A percentile compares a stretch with the other conserved stretches of the same genome.
These are phyloP conservation scores for Digitaria exilis DNA, from an alignment of 202 grass and related monocot genomes.

Conservation along the genomic window DNA sequence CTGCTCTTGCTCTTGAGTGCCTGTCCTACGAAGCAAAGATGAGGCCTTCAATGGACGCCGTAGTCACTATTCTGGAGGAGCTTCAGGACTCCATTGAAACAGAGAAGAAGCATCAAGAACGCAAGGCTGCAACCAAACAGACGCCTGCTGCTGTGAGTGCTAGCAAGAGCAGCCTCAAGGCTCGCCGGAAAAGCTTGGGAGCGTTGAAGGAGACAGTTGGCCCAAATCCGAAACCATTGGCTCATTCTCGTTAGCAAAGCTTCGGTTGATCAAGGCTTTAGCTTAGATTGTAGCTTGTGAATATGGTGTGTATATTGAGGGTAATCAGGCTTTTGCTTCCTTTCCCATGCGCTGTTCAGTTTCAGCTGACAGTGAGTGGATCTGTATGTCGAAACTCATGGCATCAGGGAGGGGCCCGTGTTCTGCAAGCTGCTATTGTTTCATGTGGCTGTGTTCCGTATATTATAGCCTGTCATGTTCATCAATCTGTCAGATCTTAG, in stretches of 20 bases:
- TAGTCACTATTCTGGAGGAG: constrained; percentile 60
- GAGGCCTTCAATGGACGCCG: constrained; percentile 65
- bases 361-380: background rate
- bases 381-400: constrained; percentile 28
- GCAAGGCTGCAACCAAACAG: constrained; percentile 19
- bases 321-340: constrained; percentile 20
- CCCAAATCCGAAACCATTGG: constrained; percentile 1
- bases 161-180: constrained; percentile 19
- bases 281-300: constrained; percentile 49
- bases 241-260: constrained; percentile 20
- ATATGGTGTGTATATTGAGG: constrained; percentile 45
- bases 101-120: constrained; percentile 42
- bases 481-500: background rate
- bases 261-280: background rate
- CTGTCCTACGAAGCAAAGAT: constrained; percentile 44
- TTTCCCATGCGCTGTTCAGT: background rate
- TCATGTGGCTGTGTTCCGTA: background rate
- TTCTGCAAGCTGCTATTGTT: background rate
- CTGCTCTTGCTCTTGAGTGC: constrained; percentile 56
- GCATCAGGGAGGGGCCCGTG: constrained; percentile 31
- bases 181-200: constrained; percentile 36
- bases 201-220: constrained; percentile 26
- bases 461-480: background rate
- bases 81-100: constrained; percentile 39
- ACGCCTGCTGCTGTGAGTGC: background rate